Evolutionary conservation across 1,284 basidiomycete genomes (phyloP).

Genomic region (Termitomyces sp.): DNA sequence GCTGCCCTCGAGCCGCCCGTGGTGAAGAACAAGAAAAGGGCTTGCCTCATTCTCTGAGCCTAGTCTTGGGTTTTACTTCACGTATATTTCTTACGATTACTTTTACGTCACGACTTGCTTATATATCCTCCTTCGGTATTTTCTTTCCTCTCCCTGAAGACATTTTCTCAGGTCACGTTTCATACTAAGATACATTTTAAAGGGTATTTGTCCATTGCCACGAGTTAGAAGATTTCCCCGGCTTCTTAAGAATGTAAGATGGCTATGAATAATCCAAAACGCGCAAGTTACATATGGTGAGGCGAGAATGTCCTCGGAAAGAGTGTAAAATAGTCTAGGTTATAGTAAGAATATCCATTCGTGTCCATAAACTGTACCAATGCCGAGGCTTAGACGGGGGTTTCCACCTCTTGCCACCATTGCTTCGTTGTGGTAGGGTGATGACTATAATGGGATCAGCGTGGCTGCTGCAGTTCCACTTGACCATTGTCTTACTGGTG

Average conservation of each 20-base stretch:
- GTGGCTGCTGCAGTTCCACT: background rate
- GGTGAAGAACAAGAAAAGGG: conserved; percentile 71
- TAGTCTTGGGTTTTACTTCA: conserved; percentile 18
- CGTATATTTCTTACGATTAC: conserved; percentile 35
- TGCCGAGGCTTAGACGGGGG: conserved; percentile 7
- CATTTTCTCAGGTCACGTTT: conserved; percentile 20
- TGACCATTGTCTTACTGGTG: conserved; percentile 5
- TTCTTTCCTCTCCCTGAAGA: conserved; percentile 32
- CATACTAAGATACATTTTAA: conserved; percentile 24
- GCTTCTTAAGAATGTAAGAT: conserved; percentile 5
- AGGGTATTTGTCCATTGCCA: conserved; percentile 17
- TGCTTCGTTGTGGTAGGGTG: conserved; percentile 2
- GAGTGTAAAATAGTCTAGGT: conserved; percentile 4
- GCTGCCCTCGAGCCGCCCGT: conserved; percentile 97
- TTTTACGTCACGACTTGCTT: conserved; percentile 37
- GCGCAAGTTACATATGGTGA: no score
- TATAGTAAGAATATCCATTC: conserved; percentile 3
- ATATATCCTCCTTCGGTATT: conserved; percentile 38
- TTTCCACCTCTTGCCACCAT: background rate
- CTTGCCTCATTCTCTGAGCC: conserved; percentile 80
- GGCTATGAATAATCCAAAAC: conserved; percentile 4
- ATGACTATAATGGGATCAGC: conserved; percentile 1
- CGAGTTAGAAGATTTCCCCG: conserved; percentile 1
- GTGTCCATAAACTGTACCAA: background rate
- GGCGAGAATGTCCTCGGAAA: conserved; percentile 4